Evolutionary conservation across 441 rosid species (phyloP).

Genomic region (Gossypium davidsonii): DNA sequence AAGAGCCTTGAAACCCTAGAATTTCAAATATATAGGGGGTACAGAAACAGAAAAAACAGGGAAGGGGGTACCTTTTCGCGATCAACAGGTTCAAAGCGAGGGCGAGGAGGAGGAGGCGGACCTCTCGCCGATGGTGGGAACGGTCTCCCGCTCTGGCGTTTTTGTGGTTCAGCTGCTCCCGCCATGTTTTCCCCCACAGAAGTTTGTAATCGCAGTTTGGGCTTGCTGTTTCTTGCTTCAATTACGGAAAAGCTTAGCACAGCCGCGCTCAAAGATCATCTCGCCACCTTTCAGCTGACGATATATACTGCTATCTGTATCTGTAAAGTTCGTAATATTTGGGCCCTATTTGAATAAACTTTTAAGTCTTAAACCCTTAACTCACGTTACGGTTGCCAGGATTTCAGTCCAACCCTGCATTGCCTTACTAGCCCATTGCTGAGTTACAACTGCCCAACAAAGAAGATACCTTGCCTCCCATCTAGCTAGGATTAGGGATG

Average conservation of each 20-base stretch:
- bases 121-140: constrained; percentile 49
- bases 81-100: constrained; percentile 64
- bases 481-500: too few relatives aligned
- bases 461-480: background rate
- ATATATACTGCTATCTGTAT: background rate
- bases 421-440: background rate
- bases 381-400: background rate
- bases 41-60: background rate
- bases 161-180: constrained; percentile 45
- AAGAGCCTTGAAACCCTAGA: constrained; percentile 9
- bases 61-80: constrained; percentile 60
- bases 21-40: background rate
- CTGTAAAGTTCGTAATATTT: background rate
- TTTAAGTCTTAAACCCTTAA: background rate
- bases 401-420: background rate
- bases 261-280: background rate
- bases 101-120: constrained; percentile 54
- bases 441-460: background rate
- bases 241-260: background rate
- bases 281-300: background rate
- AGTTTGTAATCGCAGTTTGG: background rate
- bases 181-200: constrained; percentile 33
- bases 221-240: background rate
- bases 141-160: constrained; percentile 53
- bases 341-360: background rate